phyloP scores from a whole-genome alignment of 1,284 basidiomycete species.

The Vanrija pseudolonga region DNA sequence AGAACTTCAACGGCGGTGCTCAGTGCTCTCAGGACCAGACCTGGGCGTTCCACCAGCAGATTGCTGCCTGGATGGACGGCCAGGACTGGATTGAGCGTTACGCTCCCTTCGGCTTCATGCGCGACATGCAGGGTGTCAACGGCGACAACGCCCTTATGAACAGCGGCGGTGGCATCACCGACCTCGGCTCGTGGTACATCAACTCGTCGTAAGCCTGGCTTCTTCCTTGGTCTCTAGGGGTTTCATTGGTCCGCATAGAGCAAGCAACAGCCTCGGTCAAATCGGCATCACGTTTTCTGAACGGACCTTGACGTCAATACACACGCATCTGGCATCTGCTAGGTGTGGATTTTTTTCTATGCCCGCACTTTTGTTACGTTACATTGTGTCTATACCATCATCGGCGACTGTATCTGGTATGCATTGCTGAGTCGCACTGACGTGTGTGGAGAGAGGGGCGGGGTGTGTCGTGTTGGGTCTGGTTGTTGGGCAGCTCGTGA shows the following conservation, averaged over 20 bases:
- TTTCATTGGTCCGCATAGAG: not conserved
- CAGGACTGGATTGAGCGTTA: constrained; percentile 59
- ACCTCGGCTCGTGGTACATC: constrained; percentile 37
- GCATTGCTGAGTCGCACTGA: no score
- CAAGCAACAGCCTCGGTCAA: not conserved
- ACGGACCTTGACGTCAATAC: not conserved
- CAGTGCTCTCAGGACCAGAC: constrained; percentile 57
- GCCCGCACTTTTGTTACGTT: not conserved
- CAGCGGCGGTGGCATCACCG: constrained; percentile 38
- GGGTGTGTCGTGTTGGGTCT: no score
- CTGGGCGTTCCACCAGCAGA: constrained; percentile 58
- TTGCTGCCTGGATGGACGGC: constrained; percentile 58
- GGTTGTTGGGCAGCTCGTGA: no score
- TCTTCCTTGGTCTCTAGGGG: not conserved
- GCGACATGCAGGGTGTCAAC: constrained; percentile 67
- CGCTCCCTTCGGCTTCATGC: constrained; percentile 69
- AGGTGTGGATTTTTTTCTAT: not conserved
- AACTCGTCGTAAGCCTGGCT: constrained; percentile 1
- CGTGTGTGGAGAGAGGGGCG: no score
- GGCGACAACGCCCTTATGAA: constrained; percentile 55
- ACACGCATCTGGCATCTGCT: not conserved
- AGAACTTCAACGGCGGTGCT: constrained; percentile 63
- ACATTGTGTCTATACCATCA: not conserved
- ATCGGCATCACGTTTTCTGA: no score
- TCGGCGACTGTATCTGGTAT: no score